A percentile compares a stretch with the other conserved stretches of the same genome.
Conservation (phyloP, 345 rosid genomes). For the Euclidium syriacum region DNA sequence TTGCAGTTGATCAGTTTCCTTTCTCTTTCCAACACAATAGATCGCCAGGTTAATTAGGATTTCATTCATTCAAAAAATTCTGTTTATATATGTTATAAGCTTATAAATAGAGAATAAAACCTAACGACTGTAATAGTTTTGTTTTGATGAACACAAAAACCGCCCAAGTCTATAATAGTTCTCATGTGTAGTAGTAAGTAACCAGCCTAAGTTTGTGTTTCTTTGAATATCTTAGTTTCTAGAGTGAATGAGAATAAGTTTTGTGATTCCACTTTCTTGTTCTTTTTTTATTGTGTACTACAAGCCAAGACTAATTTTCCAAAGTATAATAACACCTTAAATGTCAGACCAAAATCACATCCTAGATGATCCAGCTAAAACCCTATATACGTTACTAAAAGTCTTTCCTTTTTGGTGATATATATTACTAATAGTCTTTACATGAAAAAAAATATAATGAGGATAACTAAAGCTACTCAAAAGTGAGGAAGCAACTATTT, state of each 20-base stretch:
- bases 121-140: slow-evolving; percentile 4
- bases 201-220: not conserved
- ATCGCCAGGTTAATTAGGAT: slow-evolving; percentile 40
- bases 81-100: slow-evolving; percentile 33
- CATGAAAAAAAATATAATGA: too few relatives aligned
- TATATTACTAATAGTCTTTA: too few relatives aligned
- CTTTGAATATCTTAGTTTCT: not conserved
- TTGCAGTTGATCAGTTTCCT: slow-evolving; percentile 33
- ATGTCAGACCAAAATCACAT: too few relatives aligned
- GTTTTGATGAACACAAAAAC: not conserved
- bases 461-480: too few relatives aligned
- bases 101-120: slow-evolving; percentile 8
- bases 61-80: slow-evolving; percentile 43
- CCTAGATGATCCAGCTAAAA: too few relatives aligned
- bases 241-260: slow-evolving; percentile 1
- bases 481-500: too few relatives aligned
- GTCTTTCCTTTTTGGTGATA: too few relatives aligned
- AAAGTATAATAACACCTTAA: not conserved
- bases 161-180: not conserved
- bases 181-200: slow-evolving; percentile 2
- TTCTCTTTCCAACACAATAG: slow-evolving; percentile 39
- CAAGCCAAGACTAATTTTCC: not conserved
- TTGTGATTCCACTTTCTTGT: not conserved
- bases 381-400: too few relatives aligned
- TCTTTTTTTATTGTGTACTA: not conserved